phyloP scores from a whole-genome alignment of 331 rosid species.

The Acacia concinna region DNA sequence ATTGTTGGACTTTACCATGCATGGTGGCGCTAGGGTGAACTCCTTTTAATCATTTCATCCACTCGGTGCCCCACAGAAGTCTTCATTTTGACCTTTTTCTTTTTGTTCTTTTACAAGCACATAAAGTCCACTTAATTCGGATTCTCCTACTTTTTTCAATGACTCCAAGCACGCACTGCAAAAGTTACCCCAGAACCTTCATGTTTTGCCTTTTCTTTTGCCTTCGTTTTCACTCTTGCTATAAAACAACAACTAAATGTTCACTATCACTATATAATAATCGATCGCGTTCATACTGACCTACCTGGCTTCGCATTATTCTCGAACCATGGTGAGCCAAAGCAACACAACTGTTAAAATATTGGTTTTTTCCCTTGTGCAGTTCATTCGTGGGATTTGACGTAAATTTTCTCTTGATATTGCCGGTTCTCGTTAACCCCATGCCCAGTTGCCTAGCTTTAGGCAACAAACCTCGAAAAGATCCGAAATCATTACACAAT shows the following conservation, averaged over 20 bases:
- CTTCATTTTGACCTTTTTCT: slow-evolving; percentile 18
- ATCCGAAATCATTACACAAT: slow-evolving; percentile 40
- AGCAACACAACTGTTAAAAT: not conserved
- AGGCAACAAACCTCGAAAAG: slow-evolving; percentile 25
- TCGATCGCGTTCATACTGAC: not conserved
- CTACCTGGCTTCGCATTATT: not conserved
- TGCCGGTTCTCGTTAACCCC: slow-evolving; percentile 27
- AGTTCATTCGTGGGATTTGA: not conserved
- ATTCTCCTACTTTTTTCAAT: slow-evolving; percentile 26
- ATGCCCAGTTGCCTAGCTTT: slow-evolving; percentile 25
- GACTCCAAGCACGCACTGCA: slow-evolving; percentile 13
- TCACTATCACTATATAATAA: not conserved
- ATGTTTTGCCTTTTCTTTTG: not conserved
- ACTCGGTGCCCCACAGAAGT: not conserved
- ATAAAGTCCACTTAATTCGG: not conserved
- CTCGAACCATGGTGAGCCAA: not conserved
- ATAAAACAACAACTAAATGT: not conserved
- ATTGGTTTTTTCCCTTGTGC: not conserved
- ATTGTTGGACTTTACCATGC: not conserved
- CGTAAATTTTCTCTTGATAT: not conserved
- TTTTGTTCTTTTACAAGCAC: slow-evolving; percentile 24
- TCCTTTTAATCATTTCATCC: slow-evolving; percentile 36
- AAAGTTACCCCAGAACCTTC: slow-evolving; percentile 30
- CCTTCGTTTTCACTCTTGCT: slow-evolving; percentile 25
- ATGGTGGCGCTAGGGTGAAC: slow-evolving; percentile 36